Evolutionary conservation across 305 asterid genomes (phyloP).

Genomic region (Fraxinus velutina): DNA sequence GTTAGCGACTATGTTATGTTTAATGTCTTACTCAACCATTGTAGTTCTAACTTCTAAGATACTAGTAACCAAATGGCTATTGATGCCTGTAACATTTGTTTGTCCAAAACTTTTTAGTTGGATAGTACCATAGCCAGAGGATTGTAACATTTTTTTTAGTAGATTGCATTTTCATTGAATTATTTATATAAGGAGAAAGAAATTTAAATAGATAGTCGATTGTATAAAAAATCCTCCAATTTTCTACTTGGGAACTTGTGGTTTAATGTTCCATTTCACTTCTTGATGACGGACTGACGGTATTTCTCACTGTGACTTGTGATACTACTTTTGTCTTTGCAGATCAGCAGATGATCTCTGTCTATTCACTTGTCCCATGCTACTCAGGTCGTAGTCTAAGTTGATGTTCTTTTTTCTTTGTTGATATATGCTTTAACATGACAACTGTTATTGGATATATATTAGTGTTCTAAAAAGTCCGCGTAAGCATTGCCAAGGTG

Average conservation of each 20-base stretch:
- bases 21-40: background rate
- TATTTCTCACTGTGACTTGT: background rate
- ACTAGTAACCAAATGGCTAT: background rate
- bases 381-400: background rate
- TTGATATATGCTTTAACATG: background rate
- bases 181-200: background rate
- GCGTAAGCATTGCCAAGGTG: no score
- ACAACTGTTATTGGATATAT: no score
- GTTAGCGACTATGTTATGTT: background rate
- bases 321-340: background rate
- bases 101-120: constrained; percentile 8
- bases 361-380: background rate
- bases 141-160: background rate
- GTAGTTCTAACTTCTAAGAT: background rate
- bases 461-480: background rate
- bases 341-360: no score
- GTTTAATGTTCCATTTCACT: background rate
- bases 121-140: background rate
- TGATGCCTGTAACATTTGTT: constrained; percentile 22
- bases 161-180: background rate
- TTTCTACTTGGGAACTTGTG: background rate
- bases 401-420: background rate
- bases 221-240: background rate
- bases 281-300: background rate
- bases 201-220: background rate